These are phyloP conservation scores for Aristolochia contorta DNA, from an alignment of 164 flowering plant genomes.

Conservation along the genomic window DNA sequence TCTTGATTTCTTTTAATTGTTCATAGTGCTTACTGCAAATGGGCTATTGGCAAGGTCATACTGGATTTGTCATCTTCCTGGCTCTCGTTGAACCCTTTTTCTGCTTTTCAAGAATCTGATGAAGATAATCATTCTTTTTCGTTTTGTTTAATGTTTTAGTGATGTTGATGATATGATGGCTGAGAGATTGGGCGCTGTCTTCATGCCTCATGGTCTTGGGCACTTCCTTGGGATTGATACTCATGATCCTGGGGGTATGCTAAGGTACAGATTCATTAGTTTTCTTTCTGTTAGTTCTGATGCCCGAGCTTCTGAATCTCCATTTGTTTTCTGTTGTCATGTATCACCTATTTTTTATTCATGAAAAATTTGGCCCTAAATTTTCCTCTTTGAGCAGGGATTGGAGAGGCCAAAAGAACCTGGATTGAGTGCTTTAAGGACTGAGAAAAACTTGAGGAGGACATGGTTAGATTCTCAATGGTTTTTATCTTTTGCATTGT, in stretches of 20 bases:
- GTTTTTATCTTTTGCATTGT: neutral
- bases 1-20: neutral
- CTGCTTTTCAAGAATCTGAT: neutral
- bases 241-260: slow-evolving; percentile 92
- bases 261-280: slow-evolving; percentile 29
- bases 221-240: slow-evolving; percentile 91
- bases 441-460: slow-evolving; percentile 58
- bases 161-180: slow-evolving; percentile 77
- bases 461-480: slow-evolving; percentile 54
- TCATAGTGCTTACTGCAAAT: neutral
- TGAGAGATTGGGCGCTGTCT: slow-evolving; percentile 76
- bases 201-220: slow-evolving; percentile 97
- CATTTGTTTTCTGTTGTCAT: neutral
- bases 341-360: neutral
- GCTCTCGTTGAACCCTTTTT: no score
- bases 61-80: no score
- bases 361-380: neutral
- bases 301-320: neutral
- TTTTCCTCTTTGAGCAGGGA: slow-evolving; percentile 35
- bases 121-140: neutral
- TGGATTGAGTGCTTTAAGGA: slow-evolving; percentile 70
- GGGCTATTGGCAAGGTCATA: no score
- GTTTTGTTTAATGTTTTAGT: slow-evolving; percentile 18
- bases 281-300: neutral
- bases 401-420: slow-evolving; percentile 71